Base-by-base conservation (phyloP, 768 basidiomycete genomes). In the Pleurotus salmoneostramineus region DNA sequence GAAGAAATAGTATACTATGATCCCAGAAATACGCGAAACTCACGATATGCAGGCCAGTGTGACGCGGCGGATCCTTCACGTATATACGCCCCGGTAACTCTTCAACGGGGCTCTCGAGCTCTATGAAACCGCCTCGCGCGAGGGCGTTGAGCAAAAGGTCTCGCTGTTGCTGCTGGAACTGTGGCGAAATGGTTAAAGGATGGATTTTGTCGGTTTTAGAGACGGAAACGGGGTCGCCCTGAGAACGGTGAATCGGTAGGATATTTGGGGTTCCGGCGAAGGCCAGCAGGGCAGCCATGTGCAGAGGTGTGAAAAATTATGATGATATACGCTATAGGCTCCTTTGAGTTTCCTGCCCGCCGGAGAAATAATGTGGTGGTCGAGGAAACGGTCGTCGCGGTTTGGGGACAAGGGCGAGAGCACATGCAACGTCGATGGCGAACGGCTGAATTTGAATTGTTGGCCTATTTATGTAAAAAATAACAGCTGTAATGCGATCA, bases 231-330 rank as follows among this genome's bases (percentile, higher is more conserved):
- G 32, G 40, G 40, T 43, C 52, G 36, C 52, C 52, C 52, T 55
- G 52, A 55, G 52, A 52, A 52, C 15, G 50, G 50, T n/a, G 15
- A 52, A 52, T 33, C 32, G 14, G 21, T 55, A 43, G 27, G 52
- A 55, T 55, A 55, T 55, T 55, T 55, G 52, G 52, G 52, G 52
- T 27, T 27, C 21, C 21, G 21, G 21, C 21, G 21, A 27, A 27
- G 35, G 17, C 37, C 43, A 55, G 36, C 43, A 55, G 52, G 52
- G 52, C 43, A 17, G 52, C 52, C 52, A 55, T 55, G 52, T 55
- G 52, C 43, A 43, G n/a, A 42, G 52, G 12, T 36, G 40, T 55
- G 52, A 42, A 40, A 55, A 55, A 49, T 42, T 55, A 43, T 11
- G 52, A 35, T 27, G 21, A 27, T 27, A 27, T 27, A 27, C 21